Evolutionary conservation across 225 moss, liverwort and hornwort species (phyloP).

Genomic region (Polytrichum formosum): DNA sequence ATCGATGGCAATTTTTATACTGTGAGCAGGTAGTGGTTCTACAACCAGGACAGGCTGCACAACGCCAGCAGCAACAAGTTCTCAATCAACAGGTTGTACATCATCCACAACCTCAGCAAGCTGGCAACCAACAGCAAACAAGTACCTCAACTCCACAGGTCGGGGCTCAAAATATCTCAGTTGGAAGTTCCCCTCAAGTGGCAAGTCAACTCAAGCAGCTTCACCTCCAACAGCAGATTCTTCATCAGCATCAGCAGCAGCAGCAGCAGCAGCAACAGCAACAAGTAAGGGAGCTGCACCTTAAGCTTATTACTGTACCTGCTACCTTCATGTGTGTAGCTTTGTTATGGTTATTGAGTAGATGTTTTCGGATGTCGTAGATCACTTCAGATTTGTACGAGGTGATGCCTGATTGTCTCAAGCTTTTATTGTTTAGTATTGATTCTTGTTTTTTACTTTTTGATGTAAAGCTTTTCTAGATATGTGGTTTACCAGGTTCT

Average conservation of each 20-base stretch:
- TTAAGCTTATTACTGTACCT: no score
- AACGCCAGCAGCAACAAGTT: conserved; percentile 45
- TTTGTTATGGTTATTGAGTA: no score
- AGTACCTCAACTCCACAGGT: conserved; percentile 29
- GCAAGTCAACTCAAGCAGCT: conserved; percentile 46
- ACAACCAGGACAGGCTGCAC: conserved; percentile 49
- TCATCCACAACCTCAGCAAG: conserved; percentile 49
- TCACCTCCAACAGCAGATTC: conserved; percentile 39
- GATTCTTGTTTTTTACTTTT: no score
- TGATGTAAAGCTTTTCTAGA: no score
- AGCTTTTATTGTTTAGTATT: no score
- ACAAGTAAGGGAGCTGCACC: conserved; percentile 1
- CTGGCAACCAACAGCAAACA: conserved; percentile 41
- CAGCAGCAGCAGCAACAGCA: conserved; percentile 66
- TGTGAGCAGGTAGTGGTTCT: conserved; percentile 51
- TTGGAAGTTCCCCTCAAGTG: conserved; percentile 34
- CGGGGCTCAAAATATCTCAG: conserved; percentile 28
- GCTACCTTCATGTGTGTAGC: no score
- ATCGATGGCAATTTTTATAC: background rate
- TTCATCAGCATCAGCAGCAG: conserved; percentile 47
- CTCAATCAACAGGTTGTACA: conserved; percentile 46
- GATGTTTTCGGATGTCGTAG: no score
- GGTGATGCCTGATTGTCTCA: no score
- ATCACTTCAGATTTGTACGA: no score
- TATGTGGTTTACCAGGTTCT: no score